A percentile compares a stretch with the other conserved stretches of the same genome.
These are phyloP conservation scores for Leucaena leucocephala DNA, from an alignment of 306 rosid genomes.

Conservation along the genomic window DNA sequence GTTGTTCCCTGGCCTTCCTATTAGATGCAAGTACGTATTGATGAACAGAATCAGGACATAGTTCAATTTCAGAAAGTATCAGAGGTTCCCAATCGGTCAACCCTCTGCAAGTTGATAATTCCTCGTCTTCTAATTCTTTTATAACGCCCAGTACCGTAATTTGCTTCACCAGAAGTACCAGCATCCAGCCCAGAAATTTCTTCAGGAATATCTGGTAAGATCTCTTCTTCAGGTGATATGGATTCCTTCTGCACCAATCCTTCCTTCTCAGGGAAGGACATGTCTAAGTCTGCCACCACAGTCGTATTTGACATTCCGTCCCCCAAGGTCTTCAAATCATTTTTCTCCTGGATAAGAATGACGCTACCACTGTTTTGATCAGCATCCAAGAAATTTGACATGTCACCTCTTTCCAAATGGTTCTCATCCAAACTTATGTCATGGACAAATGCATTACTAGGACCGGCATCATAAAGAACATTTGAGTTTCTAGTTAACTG, in stretches of 20 bases:
- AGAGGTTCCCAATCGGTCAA: conserved; percentile 40
- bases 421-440: conserved; percentile 2
- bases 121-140: background rate
- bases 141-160: background rate
- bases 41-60: conserved; percentile 53
- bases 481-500: conserved; percentile 16
- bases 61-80: conserved; percentile 40
- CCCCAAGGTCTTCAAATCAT: conserved; percentile 24
- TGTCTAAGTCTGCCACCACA: too few species aligned
- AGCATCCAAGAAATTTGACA: conserved; percentile 7
- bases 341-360: conserved; percentile 26
- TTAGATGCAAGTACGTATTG: conserved; percentile 29
- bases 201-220: conserved; percentile 21
- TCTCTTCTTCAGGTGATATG: conserved; percentile 15
- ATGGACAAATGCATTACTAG: conserved; percentile 25
- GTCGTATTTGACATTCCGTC: conserved; percentile 23
- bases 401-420: conserved; percentile 22
- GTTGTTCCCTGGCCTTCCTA: background rate
- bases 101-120: background rate
- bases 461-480: conserved; percentile 26
- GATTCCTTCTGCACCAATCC: conserved; percentile 35
- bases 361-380: conserved; percentile 26
- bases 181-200: conserved; percentile 28
- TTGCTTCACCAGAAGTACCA: conserved; percentile 31
- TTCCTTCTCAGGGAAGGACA: conserved; percentile 15